Conservation (phyloP, 768 basidiomycete species). For the Austroboletus eburneus region DNA sequence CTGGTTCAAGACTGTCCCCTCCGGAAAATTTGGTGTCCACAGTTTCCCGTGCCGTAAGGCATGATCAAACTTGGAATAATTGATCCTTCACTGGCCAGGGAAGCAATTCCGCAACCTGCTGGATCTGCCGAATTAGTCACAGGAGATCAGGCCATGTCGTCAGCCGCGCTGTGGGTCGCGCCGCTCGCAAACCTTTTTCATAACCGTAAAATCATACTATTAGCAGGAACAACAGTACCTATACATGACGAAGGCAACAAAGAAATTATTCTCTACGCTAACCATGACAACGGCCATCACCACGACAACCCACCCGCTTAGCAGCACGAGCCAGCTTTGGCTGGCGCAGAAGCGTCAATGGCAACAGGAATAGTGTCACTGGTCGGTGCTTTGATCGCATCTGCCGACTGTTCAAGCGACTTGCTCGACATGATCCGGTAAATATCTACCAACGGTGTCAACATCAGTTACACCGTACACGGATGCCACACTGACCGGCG, state of each 20-base stretch:
- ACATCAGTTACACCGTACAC: not conserved
- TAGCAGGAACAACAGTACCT: slow-evolving; percentile 25
- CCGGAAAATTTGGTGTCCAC: slow-evolving; percentile 91
- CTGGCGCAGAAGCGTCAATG: slow-evolving; percentile 51
- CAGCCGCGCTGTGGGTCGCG: slow-evolving; percentile 81
- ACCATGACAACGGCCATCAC: slow-evolving; percentile 4
- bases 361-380: slow-evolving; percentile 86
- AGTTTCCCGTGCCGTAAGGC: slow-evolving; percentile 58
- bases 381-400: slow-evolving; percentile 72
- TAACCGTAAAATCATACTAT: slow-evolving; percentile 7
- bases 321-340: slow-evolving; percentile 63
- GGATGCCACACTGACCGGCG: slow-evolving; percentile 53
- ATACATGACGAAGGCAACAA: slow-evolving; percentile 8
- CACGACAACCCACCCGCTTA: slow-evolving; percentile 26
- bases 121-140: slow-evolving; percentile 89
- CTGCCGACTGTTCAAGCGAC: slow-evolving; percentile 78
- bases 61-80: slow-evolving; percentile 78
- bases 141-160: slow-evolving; percentile 82
- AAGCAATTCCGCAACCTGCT: slow-evolving; percentile 91
- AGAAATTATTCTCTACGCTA: slow-evolving; percentile 9
- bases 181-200: slow-evolving; percentile 67
- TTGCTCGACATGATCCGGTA: slow-evolving; percentile 97
- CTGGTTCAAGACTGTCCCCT: slow-evolving; percentile 93
- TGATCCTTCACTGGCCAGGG: slow-evolving; percentile 79
- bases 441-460: slow-evolving; percentile 59